Base-by-base conservation (phyloP, 176 grass and related monocot species). In the Guadua angustifolia region DNA sequence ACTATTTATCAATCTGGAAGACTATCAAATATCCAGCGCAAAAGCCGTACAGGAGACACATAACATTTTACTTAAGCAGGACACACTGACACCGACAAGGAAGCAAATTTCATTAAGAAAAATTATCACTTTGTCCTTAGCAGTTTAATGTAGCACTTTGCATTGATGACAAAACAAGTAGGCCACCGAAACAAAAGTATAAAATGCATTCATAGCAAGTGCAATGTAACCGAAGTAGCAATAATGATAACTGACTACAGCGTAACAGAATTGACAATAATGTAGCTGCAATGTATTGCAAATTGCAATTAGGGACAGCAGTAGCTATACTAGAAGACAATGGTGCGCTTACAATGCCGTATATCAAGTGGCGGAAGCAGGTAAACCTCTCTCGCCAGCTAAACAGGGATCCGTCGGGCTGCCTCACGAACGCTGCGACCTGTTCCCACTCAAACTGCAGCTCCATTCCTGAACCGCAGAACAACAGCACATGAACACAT, bases 381-480 rank as follows among this genome's bases (percentile, higher is more conserved):
- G 49, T 79, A 88, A 92, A 94, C 0, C 96, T 89, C 83, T 99
- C 96, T 62, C 87, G 84, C 96, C 96, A 99, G 71, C 93, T 99
- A 67, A 99, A 99, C 18, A 99, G 80, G 44, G 91, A 94, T 17
- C 96, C 93, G 68, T 99, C 96, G 18, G 93, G 96, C 70, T 99
- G 93, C 66, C 74, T 89, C 5, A 99, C 96, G 69, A 95, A 99
- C 68, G 96, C 93, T 44, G 91, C 59, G 6, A 90, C 93, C 86
- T 95, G 91, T 74, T 99, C 96, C 96, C 91, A 95, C 70, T 99
- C 91, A 49, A 99, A 99, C 71, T 95, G 93, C 49, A 99, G 82
- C 40, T 99, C 96, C 88, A 99, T 90, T 49, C 96, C 96, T 99
- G 79, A 69, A 62, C n/a, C 15, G 19, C 22, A 72, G 77, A 71